Evolutionary conservation across 305 asterid species (phyloP), one percentile per base, ranked within the genome.

Genomic region (Plantago lanceolata): DNA sequence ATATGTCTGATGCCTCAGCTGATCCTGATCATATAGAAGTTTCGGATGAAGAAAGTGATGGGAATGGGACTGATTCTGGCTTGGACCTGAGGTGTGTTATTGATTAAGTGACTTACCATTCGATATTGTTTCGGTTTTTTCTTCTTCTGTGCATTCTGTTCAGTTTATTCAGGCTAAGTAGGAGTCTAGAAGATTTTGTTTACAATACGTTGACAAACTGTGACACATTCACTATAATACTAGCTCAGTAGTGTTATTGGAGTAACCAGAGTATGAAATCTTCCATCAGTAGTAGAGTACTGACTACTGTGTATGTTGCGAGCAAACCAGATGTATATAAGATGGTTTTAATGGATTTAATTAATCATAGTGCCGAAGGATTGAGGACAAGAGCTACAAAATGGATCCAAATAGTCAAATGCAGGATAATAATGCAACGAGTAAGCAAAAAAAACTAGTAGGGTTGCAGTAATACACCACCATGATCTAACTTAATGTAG

Each of bases 1-100:
- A 74, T 68, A 73, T 78, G 66, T 83, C 95, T 68, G 90, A 79
- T 63, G 79, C 68, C 35, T 78, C 92, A 43, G 79, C 78, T 14
- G 76, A 72, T 64, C 69, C n/a, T n/a, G n/a, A n/a, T n/a, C n/a
- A 57, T 18, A 84, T 66, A 48, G 84, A 63, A 6, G 79, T 66
- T 68, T 83, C 19, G 26, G 85, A 61, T 4, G 48, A 68, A 59
- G 63, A 29, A 24, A 77, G 28, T 28, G 53, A 59, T 20, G 77
- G 47, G 24, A 67, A 48, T 20, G 67, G 63, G 14, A 62, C 48
- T 9, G 67, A 70, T 55, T 20, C 44, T 19, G 70, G 20, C 68
- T 61, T 62, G 66, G 77, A 76, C 40, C 37, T 59, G 47, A 74
- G 75, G 78, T 74, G 59, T 57, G 40, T n/a, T 8, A 15, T n/a